Evolutionary conservation across 257 asterid species (phyloP).

Genomic region (Lavandula angustifolia): DNA sequence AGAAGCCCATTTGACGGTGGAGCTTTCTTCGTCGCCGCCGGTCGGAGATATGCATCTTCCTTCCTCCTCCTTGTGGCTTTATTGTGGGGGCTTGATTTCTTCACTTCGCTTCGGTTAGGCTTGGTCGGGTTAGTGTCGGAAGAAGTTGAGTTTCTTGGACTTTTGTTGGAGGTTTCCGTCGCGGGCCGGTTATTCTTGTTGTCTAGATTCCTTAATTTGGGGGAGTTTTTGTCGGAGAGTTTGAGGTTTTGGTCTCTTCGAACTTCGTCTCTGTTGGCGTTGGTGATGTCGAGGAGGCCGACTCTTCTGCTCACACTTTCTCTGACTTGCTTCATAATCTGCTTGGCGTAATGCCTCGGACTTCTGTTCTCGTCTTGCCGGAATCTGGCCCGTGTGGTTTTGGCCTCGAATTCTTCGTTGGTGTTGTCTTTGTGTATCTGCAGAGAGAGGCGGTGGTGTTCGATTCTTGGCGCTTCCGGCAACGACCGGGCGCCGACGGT

Average conservation of each 20-base stretch:
- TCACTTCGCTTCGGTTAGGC: background rate
- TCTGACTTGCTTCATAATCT: conserved; percentile 64
- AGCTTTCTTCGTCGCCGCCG: conserved; percentile 50
- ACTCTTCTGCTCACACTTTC: conserved; percentile 62
- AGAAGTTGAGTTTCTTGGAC: conserved; percentile 35
- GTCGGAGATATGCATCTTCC: conserved; percentile 55
- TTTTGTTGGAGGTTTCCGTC: conserved; percentile 28
- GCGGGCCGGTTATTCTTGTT: conserved; percentile 36
- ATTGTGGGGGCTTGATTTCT: conserved; percentile 26
- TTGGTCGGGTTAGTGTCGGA: conserved; percentile 13
- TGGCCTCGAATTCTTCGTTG: background rate
- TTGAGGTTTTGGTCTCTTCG: conserved; percentile 54
- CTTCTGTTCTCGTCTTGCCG: conserved; percentile 42
- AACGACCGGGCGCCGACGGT: conserved; percentile 54
- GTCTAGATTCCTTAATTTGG: conserved; percentile 46
- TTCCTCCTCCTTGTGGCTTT: conserved; percentile 44
- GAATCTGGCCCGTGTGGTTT: conserved; percentile 14
- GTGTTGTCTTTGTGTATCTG: conserved; percentile 61
- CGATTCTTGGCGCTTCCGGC: conserved; percentile 77
- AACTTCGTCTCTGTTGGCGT: conserved; percentile 33
- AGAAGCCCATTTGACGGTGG: conserved; percentile 54
- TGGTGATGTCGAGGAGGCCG: conserved; percentile 67
- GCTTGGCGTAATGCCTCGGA: conserved; percentile 56
- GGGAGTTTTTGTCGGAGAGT: conserved; percentile 43
- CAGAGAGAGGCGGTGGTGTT: conserved; percentile 59